Percentiles rank a stretch among this genome's conserved stretches.
Conservation (phyloP, 495 filamentous ascomycete genomes). For the Podospora pseudopauciseta region DNA sequence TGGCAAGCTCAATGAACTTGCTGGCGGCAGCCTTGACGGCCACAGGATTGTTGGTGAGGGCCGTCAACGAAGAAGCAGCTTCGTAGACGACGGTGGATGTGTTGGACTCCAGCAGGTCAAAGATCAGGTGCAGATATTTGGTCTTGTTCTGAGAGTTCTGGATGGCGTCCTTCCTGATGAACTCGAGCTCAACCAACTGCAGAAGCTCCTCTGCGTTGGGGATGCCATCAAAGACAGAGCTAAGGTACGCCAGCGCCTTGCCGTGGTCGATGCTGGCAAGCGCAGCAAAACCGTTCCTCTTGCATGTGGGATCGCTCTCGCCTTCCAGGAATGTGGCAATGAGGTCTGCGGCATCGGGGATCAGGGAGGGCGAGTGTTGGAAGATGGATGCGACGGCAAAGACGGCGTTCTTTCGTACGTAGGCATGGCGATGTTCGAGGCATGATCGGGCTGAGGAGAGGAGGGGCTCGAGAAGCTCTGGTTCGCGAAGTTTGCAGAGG, state of each 20-base stretch:
- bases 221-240: constrained; percentile 88
- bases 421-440: constrained; percentile 92
- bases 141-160: constrained; percentile 94
- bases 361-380: constrained; percentile 84
- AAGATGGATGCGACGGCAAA: constrained; percentile 92
- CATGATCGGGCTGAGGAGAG: constrained; percentile 87
- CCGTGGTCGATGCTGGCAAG: constrained; percentile 88
- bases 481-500: constrained; percentile 91
- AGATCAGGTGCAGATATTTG: constrained; percentile 88
- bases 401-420: constrained; percentile 96
- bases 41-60: constrained; percentile 92
- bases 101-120: constrained; percentile 90
- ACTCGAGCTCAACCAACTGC: constrained; percentile 91
- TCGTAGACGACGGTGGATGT: constrained; percentile 97
- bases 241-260: constrained; percentile 85
- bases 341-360: constrained; percentile 93
- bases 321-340: constrained; percentile 84
- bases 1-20: constrained; percentile 95
- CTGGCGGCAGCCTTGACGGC: constrained; percentile 94
- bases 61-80: constrained; percentile 93
- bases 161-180: constrained; percentile 95
- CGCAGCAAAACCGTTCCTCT: constrained; percentile 95
- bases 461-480: constrained; percentile 93
- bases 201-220: constrained; percentile 91
- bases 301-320: constrained; percentile 94